A percentile compares a stretch with the other conserved stretches of the same genome.
Conservation (phyloP, 306 rosid genomes). For the Malus asiatica region DNA sequence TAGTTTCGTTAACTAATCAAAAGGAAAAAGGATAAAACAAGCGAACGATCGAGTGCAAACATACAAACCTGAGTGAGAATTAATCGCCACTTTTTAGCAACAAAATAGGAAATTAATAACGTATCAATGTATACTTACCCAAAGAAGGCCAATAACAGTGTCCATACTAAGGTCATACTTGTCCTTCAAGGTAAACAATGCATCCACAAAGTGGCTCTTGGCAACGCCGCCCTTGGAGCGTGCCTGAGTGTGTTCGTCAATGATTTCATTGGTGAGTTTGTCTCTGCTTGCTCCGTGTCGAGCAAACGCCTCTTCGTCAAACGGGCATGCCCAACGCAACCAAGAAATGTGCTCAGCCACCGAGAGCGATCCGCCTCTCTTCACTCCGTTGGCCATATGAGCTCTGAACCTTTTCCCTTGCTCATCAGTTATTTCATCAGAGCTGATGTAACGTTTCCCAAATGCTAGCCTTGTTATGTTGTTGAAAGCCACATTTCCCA, state of each 20-base stretch:
- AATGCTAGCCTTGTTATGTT: conserved; percentile 82
- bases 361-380: conserved; percentile 69
- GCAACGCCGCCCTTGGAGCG: conserved; percentile 51
- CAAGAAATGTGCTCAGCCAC: conserved; percentile 82
- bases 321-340: conserved; percentile 85
- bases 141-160: conserved; percentile 83
- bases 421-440: conserved; percentile 59
- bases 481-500: conserved; percentile 89
- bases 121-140: conserved; percentile 37
- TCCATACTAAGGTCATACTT: conserved; percentile 81
- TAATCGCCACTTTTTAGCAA: too few species aligned
- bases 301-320: conserved; percentile 74
- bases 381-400: conserved; percentile 52
- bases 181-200: conserved; percentile 66
- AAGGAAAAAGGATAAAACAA: too few species aligned
- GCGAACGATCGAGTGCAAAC: too few species aligned
- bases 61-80: too few species aligned
- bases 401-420: conserved; percentile 76
- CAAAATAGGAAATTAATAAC: too few species aligned
- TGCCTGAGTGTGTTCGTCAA: conserved; percentile 77
- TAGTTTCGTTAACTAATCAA: too few species aligned
- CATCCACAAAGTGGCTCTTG: conserved; percentile 74
- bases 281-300: conserved; percentile 70
- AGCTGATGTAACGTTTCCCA: conserved; percentile 71
- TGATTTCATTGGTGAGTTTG: conserved; percentile 65